phyloP scores from a whole-genome alignment of 257 asterid species.

The Parsonsia alboflavescens region DNA sequence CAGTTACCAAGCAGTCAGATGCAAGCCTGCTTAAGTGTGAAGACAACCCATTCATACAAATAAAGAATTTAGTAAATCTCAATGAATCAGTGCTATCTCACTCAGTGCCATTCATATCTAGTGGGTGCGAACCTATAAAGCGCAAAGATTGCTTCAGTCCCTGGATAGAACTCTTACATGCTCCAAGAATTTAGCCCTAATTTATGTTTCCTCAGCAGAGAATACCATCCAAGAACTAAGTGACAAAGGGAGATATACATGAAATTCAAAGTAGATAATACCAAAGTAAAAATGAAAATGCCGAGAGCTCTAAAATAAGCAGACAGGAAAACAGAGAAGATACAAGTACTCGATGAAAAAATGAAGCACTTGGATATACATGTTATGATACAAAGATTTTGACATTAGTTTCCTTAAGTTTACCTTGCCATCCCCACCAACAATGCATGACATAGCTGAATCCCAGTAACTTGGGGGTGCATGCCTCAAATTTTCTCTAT shows the following conservation, averaged over 20 bases:
- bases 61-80: background rate
- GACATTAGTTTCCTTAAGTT: slow-evolving; percentile 33
- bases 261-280: background rate
- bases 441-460: slow-evolving; percentile 39
- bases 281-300: background rate
- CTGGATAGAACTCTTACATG: background rate
- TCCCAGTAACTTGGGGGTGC: slow-evolving; percentile 29
- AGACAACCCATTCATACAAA: background rate
- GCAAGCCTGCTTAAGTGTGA: background rate
- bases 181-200: background rate
- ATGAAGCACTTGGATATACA: slow-evolving; percentile 21
- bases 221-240: background rate
- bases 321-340: background rate
- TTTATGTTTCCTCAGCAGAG: background rate
- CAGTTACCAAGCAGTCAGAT: background rate
- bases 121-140: background rate
- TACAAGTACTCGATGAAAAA: slow-evolving; percentile 11
- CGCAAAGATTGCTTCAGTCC: background rate
- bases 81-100: background rate
- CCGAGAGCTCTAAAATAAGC: slow-evolving; percentile 1
- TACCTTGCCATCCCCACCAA: slow-evolving; percentile 53
- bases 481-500: slow-evolving; percentile 24
- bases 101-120: background rate
- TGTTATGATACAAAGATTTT: slow-evolving; percentile 26
- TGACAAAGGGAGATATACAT: background rate